phyloP scores from a whole-genome alignment of 2,329 filamentous ascomycete species.

The Calonectria fujianensis region DNA sequence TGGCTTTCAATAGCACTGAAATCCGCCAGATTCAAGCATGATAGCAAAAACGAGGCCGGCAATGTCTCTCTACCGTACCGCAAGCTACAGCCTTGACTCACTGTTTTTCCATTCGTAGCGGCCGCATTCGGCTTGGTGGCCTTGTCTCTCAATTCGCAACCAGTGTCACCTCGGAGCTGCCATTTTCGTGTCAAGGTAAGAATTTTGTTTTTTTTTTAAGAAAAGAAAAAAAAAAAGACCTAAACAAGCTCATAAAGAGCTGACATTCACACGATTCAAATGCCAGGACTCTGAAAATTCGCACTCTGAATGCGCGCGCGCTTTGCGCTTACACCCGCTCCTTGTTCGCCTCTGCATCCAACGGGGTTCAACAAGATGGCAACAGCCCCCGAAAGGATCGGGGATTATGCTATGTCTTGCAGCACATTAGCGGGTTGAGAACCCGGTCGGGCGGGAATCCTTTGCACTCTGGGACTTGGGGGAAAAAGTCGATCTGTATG shows the following conservation, averaged over 20 bases:
- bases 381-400: not conserved
- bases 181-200: not conserved
- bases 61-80: not conserved
- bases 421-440: not conserved
- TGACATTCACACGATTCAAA: not conserved
- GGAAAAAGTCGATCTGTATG: too few relatives aligned
- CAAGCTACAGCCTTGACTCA: not conserved
- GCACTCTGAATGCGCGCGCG: not conserved
- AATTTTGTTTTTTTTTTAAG: too few relatives aligned
- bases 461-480: not conserved
- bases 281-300: not conserved
- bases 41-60: not conserved
- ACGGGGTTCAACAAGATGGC: not conserved
- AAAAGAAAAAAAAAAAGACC: not conserved
- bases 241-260: not conserved
- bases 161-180: not conserved
- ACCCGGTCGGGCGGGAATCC: not conserved
- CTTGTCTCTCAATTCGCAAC: not conserved
- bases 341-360: conserved; percentile 1
- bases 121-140: not conserved
- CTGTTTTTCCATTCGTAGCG: not conserved
- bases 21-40: not conserved
- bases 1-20: not conserved
- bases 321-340: not conserved
- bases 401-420: not conserved